Base-by-base conservation (phyloP, 2,329 filamentous ascomycete species). In the Epichloe festucae region DNA sequence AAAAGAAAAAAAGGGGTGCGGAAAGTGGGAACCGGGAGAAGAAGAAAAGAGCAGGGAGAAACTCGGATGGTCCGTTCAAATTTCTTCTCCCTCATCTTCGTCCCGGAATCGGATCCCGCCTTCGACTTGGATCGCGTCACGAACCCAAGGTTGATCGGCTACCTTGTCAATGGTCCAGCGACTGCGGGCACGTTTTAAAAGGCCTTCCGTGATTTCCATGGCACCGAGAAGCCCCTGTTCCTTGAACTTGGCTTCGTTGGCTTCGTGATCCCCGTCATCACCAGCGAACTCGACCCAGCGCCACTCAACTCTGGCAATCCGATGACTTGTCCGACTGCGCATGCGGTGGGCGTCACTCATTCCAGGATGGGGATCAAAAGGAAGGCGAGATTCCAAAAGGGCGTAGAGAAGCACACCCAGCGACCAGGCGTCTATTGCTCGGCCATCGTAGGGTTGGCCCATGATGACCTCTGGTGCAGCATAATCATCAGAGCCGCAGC, bases 241-340 rank as follows among this genome's bases (percentile, higher is more conserved):
- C 52, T 78, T 77, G 56, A 84, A 82, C 55, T 78, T 82, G 58
- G 65, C 73, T 55, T 72, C 69, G 57, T 79, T 74, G 3, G 75
- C 75, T 47, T 95, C 89, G 75, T 94, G 93, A 51, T 95, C 89
- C 38, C 89, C 89, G 51, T 94, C 87, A 11, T 85, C 81, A 52
- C 89, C 84, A 2, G 83, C 89, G 63, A 85, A 95, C 54, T 86
- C 81, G 55, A 89, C 82, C 93, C 93, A 98, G 46, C 85, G 82
- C 93, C 93, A 98, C 64, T 98, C 93, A 48, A 90, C 87, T 38
- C 93, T 78, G 2, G 93, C 93, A 55, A 98, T 97, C n/a, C 90
- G 84, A 65, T 98, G 93, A 49, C 86, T 91, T 0, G 88, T 91
- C 51, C 88, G 77, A 59, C 86, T 90, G 60, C 85, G 75, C 77